Base-by-base conservation (phyloP, 345 rosid species). In the Acer negundo region DNA sequence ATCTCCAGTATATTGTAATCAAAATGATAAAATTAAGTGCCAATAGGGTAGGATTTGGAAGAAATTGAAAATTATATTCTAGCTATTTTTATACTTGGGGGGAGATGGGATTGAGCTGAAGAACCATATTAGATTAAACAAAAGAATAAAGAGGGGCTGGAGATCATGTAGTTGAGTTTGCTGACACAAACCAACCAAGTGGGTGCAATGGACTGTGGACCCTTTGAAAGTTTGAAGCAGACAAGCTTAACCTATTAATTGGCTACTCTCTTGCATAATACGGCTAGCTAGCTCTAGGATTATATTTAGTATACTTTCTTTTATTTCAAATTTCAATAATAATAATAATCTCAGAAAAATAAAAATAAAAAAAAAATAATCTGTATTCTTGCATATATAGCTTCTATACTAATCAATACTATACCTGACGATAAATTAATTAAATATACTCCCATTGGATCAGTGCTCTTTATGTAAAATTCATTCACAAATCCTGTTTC, bases 201-300 rank as follows among this genome's bases (percentile, higher is more conserved):
- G 74, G 58, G 58, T 46, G 38, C 38, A 35, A 11, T 42, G 46
- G 46, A 42, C 7, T 15, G 78, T 78, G 70, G 69, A 65, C 81
- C 59, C 72, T 62, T 53, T 72, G 31, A 28, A 28, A 28, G 31
- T 0, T 26, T 26, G 38, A 4, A 31, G 72, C 80, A 78, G 73
- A 74, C 78, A 80, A 73, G 80, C 84, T 78, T 70, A 82, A 73
- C 83, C 85, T 82, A 78, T 75, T 66, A 69, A 74, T 82, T 49
- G 59, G 44, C 46, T 74, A 59, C 70, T 49, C 66, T 67, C 53
- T 68, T 66, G 55, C 7, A 26, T 22, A 1, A 5, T 65, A 62
- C 81, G 81, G 72, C 62, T 80, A 83, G 84, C 70, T 35, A 35
- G 6, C 38, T 35, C 38, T 82, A 83, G 84, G 79, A 65, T 59